A percentile compares a stretch with the other conserved stretches of the same genome.
phyloP scores from a whole-genome alignment of 441 rosid species.

The Gossypium davidsonii region DNA sequence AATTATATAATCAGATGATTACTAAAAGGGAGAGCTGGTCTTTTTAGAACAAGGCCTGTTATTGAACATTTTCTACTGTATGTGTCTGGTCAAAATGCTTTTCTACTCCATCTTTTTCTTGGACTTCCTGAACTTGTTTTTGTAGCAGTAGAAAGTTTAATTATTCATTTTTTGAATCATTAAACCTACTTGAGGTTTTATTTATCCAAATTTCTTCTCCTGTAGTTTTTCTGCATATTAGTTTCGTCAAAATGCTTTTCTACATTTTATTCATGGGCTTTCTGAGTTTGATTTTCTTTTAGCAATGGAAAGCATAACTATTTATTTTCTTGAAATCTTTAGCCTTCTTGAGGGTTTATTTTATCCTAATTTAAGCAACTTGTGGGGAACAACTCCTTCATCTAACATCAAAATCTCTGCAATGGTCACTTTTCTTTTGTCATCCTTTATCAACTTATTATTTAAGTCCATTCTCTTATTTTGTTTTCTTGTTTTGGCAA shows the following conservation, averaged over 20 bases:
- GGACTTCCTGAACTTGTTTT: background rate
- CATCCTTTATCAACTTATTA: background rate
- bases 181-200: background rate
- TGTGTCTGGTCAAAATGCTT: background rate
- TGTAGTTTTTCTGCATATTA: background rate
- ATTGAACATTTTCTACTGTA: background rate
- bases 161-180: background rate
- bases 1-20: background rate
- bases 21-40: background rate
- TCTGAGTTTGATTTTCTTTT: background rate
- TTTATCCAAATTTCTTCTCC: background rate
- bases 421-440: background rate
- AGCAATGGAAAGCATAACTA: background rate
- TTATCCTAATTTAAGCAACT: conserved; percentile 3
- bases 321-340: background rate
- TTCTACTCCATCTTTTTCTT: background rate
- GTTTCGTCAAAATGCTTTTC: background rate
- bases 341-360: background rate
- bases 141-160: background rate
- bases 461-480: background rate
- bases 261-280: background rate
- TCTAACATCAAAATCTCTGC: background rate
- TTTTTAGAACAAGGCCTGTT: background rate
- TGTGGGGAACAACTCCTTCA: background rate
- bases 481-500: background rate